These are phyloP conservation scores for Thraustotheca clavata DNA, from an alignment of 352 stramenopile species.

Conservation along the genomic window DNA sequence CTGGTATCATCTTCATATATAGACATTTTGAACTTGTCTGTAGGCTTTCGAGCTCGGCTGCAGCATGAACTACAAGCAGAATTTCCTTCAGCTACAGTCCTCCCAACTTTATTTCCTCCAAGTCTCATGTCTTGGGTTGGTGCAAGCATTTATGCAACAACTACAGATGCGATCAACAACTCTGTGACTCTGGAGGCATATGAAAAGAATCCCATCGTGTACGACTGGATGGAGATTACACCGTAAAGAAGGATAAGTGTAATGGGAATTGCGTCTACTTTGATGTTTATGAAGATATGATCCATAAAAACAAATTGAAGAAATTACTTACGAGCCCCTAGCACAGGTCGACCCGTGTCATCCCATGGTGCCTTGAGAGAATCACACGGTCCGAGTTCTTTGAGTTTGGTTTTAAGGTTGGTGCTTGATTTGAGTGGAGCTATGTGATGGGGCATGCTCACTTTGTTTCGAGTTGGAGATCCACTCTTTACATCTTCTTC, in stretches of 20 bases:
- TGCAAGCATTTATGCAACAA: conserved; percentile 64
- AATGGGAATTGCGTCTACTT: too few relatives aligned
- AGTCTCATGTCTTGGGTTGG: conserved; percentile 75
- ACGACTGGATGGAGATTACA: conserved; percentile 9
- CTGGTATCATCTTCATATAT: conserved; percentile 28
- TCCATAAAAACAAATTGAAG: neutral
- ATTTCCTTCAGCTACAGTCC: conserved; percentile 28
- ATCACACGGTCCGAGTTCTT: conserved; percentile 34
- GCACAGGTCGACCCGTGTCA: conserved; percentile 56
- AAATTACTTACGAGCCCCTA: conserved; percentile 41
- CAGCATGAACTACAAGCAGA: conserved; percentile 34
- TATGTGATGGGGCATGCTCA: conserved; percentile 71
- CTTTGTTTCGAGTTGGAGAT: conserved; percentile 37
- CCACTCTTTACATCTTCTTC: conserved; percentile 48
- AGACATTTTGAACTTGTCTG: neutral
- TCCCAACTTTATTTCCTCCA: conserved; percentile 47
- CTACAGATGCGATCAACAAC: conserved; percentile 31
- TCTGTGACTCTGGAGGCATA: conserved; percentile 55
- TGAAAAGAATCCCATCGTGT: conserved; percentile 14
- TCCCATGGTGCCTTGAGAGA: conserved; percentile 68
- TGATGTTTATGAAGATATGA: neutral
- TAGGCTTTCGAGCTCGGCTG: conserved; percentile 49
- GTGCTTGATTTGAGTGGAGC: conserved; percentile 48
- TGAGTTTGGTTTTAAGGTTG: conserved; percentile 37
- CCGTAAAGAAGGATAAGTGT: too few relatives aligned